phyloP scores from a whole-genome alignment of 129 eudicot species.

The Artemisia argyi region DNA sequence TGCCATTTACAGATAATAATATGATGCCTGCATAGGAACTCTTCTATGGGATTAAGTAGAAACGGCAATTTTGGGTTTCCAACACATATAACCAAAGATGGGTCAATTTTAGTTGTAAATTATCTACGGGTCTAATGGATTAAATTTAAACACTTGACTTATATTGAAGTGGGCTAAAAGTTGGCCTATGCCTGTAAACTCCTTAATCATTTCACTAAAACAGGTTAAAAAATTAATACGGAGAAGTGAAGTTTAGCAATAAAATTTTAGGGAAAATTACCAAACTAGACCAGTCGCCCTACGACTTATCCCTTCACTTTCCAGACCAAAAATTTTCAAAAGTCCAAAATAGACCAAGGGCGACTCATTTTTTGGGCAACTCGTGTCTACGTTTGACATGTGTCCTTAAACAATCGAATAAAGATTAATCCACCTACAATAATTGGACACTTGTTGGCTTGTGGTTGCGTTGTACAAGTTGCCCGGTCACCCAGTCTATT shows the following conservation, averaged over 20 bases:
- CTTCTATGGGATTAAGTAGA: constrained; percentile 4
- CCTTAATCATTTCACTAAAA: neutral
- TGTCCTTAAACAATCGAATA: too few relatives aligned
- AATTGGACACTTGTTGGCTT: too few relatives aligned
- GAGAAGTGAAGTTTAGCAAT: neutral
- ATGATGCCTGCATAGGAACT: neutral
- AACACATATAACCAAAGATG: neutral
- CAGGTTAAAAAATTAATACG: neutral
- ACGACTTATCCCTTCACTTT: too few relatives aligned
- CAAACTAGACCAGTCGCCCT: too few relatives aligned
- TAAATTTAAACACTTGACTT: neutral
- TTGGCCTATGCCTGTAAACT: constrained; percentile 3
- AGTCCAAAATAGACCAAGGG: too few relatives aligned
- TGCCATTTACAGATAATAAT: constrained; percentile 14
- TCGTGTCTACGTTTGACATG: too few relatives aligned
- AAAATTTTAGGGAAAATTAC: neutral
- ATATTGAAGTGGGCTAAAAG: neutral
- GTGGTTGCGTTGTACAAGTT: too few relatives aligned
- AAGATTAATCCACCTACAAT: too few relatives aligned
- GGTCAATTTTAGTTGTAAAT: neutral
- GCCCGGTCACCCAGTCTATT: too few relatives aligned
- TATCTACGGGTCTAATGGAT: constrained; percentile 3
- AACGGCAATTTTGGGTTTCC: neutral
- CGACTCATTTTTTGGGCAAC: too few relatives aligned
- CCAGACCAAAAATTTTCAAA: too few relatives aligned